Evolutionary conservation across 768 basidiomycete genomes (phyloP), one percentile per base, ranked within the genome.

Genomic region (Amanita rimosa): DNA sequence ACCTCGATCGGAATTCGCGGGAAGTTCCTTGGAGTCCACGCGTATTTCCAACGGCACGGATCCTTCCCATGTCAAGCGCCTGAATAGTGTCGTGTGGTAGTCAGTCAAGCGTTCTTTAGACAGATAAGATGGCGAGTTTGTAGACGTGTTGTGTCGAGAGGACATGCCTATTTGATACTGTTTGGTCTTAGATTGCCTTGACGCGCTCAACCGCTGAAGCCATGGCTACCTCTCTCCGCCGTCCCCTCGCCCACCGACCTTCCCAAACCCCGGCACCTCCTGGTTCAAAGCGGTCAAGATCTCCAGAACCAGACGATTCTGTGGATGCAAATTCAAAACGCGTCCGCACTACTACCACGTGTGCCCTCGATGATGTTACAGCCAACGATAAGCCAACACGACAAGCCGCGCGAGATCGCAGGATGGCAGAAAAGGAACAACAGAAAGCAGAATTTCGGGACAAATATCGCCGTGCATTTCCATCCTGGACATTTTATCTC

Each of bases 21-120:
- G 90, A 7, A 93, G 79, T 61, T 92, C 90, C 59, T 88, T 87
- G 36, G 86, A 76, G 64, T 90, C 89, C 54, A 95, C 81, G 52
- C 85, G 83, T 60, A 96, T 79, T 69, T 92, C 86, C 42, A 97
- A 70, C 14, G 92, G 88, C 14, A 96, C 82, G 0, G 87, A 85
- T 7, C 90, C 88, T 59, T 92, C 89, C 89, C 93, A 95, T 54
- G 84, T 81, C 39, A 97, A 76, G 34, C 89, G 72, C 8, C 94
- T 79, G 58, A 96, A 95, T 26, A 93, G 75, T 2, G 88, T 81
- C 0, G 85, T 88, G 48, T 73, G 73, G 52, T 75, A 76, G 60
- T 75, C 73, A 13, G 70, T 70, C 19, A 61, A 61, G 43, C 62
- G 64, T 52, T 67, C 68, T 55, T 69, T 72, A 37, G 58, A 58